Conservation (phyloP, 1,139 yeast species). For the Yamadazyma spencermartinsiae region DNA sequence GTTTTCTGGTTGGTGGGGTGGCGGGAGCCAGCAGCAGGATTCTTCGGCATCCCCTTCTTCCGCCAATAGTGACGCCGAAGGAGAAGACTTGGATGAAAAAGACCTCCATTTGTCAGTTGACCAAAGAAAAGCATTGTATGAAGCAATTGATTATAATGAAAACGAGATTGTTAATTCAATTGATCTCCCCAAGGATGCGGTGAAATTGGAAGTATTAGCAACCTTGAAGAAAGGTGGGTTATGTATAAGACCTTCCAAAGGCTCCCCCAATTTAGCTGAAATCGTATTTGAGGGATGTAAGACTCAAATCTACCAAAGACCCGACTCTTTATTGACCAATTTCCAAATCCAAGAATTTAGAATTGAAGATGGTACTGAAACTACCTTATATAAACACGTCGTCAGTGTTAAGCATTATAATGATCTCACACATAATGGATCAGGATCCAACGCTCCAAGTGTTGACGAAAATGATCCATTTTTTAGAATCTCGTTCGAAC, state of each 20-base stretch:
- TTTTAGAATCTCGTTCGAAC: conserved; percentile 79
- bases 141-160: conserved; percentile 92
- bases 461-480: conserved; percentile 54
- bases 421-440: neutral
- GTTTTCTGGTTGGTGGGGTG: conserved; percentile 64
- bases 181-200: conserved; percentile 73
- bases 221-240: conserved; percentile 77
- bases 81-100: conserved; percentile 14
- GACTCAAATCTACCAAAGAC: conserved; percentile 71
- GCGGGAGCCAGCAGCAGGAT: conserved; percentile 9
- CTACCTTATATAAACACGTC: conserved; percentile 75
- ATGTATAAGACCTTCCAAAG: conserved; percentile 48
- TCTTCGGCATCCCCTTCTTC: conserved; percentile 13
- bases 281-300: conserved; percentile 81
- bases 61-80: conserved; percentile 6
- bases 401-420: conserved; percentile 73
- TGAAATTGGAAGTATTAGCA: conserved; percentile 65
- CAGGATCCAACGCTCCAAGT: conserved; percentile 9
- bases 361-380: conserved; percentile 82
- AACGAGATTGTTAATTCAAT: conserved; percentile 51
- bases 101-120: conserved; percentile 50
- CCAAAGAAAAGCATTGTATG: conserved; percentile 81
- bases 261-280: conserved; percentile 60
- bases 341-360: conserved; percentile 78
- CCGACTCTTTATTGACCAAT: conserved; percentile 72